Percentiles rank a stretch among this genome's conserved stretches.
Conservation (phyloP, 2,329 filamentous ascomycete species). For the Pseudogymnoascus sp. region DNA sequence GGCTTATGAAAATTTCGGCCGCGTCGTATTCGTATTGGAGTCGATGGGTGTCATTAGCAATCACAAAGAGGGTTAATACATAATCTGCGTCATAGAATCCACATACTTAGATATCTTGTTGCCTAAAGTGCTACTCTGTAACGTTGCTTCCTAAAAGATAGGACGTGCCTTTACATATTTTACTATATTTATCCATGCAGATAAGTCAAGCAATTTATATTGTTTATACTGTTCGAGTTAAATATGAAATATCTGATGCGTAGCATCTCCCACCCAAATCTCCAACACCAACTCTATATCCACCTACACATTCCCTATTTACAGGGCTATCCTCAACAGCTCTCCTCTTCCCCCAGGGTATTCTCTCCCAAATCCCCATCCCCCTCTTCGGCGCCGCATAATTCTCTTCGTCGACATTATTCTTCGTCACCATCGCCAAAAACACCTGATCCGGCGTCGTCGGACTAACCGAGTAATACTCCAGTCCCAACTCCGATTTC, state of each 20-base stretch:
- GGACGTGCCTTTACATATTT: no score
- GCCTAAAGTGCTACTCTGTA: no score
- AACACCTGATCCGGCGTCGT: constrained; percentile 91
- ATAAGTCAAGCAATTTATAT: neutral
- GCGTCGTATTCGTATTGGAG: no score
- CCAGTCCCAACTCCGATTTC: constrained; percentile 61
- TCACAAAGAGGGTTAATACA: no score
- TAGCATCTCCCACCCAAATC: neutral
- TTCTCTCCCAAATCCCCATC: neutral
- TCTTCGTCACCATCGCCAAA: constrained; percentile 71
- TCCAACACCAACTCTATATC: neutral
- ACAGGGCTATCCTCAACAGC: neutral
- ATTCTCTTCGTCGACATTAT: constrained; percentile 71
- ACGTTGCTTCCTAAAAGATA: no score
- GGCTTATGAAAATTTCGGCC: no score
- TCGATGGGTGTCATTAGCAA: no score
- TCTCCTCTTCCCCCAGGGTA: neutral
- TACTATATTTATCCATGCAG: neutral
- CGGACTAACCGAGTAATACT: constrained; percentile 80
- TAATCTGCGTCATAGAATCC: no score
- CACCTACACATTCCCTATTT: neutral
- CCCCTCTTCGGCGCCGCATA: constrained; percentile 28
- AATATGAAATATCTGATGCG: neutral
- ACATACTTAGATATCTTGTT: no score
- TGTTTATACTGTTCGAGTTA: neutral